Conservation (phyloP, 768 basidiomycete species). For the Russula brevipes region DNA sequence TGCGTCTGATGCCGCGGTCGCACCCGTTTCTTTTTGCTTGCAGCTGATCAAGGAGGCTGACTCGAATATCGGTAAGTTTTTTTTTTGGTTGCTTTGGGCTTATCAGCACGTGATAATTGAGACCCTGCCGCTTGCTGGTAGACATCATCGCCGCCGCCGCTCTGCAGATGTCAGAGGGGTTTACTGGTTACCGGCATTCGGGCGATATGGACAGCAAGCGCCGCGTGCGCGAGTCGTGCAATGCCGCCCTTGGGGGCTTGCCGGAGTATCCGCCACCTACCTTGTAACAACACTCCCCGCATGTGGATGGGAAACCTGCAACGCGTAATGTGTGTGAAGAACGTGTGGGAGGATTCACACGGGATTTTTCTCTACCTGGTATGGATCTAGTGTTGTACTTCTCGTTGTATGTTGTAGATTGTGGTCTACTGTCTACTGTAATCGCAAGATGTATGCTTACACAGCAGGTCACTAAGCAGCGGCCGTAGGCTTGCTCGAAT, state of each 20-base stretch:
- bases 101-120: neutral
- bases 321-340: neutral
- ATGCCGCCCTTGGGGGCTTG: conserved; percentile 64
- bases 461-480: neutral
- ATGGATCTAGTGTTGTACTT: neutral
- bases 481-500: neutral
- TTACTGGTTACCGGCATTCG: conserved; percentile 67
- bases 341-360: neutral
- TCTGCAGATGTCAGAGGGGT: conserved; percentile 75
- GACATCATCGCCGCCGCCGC: conserved; percentile 63
- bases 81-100: neutral
- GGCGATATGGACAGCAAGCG: conserved; percentile 64
- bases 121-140: conserved; percentile 25
- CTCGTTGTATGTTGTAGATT: conserved; percentile 1
- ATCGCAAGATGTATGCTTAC: neutral
- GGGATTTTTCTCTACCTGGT: conserved; percentile 2
- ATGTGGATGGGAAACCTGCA: neutral
- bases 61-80: conserved; percentile 42
- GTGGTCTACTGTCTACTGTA: neutral
- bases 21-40: neutral
- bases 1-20: neutral
- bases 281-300: conserved; percentile 13
- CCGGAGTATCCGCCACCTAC: conserved; percentile 62
- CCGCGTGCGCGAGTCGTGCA: conserved; percentile 72
- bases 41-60: conserved; percentile 56